Conservation (phyloP, 2,329 filamentous ascomycete species). For the Lasiodiplodia hormozganensis region DNA sequence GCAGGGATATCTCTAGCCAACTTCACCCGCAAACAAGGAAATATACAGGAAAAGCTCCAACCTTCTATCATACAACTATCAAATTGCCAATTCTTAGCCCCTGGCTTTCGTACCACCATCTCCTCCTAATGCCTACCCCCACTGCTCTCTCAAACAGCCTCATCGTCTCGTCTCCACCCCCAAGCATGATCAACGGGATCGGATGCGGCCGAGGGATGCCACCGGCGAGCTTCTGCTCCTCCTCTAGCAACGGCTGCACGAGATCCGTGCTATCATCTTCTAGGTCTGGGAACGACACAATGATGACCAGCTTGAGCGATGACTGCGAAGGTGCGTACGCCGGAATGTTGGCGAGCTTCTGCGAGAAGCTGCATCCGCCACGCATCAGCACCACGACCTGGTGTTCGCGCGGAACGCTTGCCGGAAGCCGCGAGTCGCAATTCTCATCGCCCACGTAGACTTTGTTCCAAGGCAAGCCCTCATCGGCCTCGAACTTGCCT, state of each 20-base stretch:
- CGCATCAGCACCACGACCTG: conserved; percentile 83
- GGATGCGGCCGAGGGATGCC: conserved; percentile 74
- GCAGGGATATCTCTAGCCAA: conserved; percentile 25
- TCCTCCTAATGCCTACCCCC: conserved; percentile 75
- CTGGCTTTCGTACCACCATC: conserved; percentile 82
- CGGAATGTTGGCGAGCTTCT: conserved; percentile 87
- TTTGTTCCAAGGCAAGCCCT: conserved; percentile 70
- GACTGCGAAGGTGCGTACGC: conserved; percentile 67
- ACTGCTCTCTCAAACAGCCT: conserved; percentile 67
- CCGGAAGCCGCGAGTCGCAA: conserved; percentile 65
- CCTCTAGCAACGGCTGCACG: conserved; percentile 75
- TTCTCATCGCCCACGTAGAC: conserved; percentile 74
- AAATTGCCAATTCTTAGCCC: conserved; percentile 81
- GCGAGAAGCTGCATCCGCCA: conserved; percentile 82
- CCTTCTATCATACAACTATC: conserved; percentile 59
- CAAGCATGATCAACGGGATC: conserved; percentile 84
- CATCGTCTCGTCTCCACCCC: conserved; percentile 72
- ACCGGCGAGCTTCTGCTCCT: conserved; percentile 72
- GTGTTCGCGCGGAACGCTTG: conserved; percentile 61
- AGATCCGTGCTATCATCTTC: conserved; percentile 45
- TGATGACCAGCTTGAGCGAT: conserved; percentile 79
- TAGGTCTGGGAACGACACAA: conserved; percentile 70
- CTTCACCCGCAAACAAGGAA: background rate
- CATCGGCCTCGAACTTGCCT: conserved; percentile 40
- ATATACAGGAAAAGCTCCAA: background rate